Evolutionary conservation across 2,329 filamentous ascomycete species (phyloP).

Genomic region (Lojkania enalia): DNA sequence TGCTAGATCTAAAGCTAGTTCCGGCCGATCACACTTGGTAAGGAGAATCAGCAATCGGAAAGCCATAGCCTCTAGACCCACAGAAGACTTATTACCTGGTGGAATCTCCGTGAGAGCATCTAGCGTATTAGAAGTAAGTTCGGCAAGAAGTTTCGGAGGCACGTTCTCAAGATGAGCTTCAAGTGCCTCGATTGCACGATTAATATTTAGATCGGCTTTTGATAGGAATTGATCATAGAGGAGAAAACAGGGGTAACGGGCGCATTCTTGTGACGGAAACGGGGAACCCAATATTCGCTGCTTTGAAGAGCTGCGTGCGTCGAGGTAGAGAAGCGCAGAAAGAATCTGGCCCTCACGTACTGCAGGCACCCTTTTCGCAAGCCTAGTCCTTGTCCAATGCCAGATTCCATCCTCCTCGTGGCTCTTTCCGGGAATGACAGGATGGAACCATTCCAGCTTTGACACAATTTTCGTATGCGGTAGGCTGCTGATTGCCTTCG

Average conservation of each 20-base stretch:
- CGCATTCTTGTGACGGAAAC: conserved; percentile 26
- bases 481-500: neutral
- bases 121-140: conserved; percentile 20
- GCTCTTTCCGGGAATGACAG: conserved; percentile 12
- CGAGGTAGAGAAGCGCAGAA: conserved; percentile 38
- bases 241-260: conserved; percentile 39
- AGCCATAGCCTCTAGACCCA: conserved; percentile 22
- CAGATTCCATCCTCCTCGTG: conserved; percentile 15
- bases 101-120: conserved; percentile 9
- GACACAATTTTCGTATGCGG: neutral
- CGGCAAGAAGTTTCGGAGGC: conserved; percentile 23
- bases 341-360: conserved; percentile 39
- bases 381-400: neutral
- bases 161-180: conserved; percentile 15
- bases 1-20: conserved; percentile 31
- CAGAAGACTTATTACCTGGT: conserved; percentile 8
- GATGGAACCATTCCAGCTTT: neutral
- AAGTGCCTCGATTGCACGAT: conserved; percentile 10
- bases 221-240: conserved; percentile 40
- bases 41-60: conserved; percentile 30
- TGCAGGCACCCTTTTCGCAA: conserved; percentile 11
- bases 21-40: conserved; percentile 34
- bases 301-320: conserved; percentile 21
- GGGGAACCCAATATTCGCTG: conserved; percentile 27
- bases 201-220: conserved; percentile 8